phyloP scores from a whole-genome alignment of 78 protist genomes.

The Tieghemostelium lacteum region DNA sequence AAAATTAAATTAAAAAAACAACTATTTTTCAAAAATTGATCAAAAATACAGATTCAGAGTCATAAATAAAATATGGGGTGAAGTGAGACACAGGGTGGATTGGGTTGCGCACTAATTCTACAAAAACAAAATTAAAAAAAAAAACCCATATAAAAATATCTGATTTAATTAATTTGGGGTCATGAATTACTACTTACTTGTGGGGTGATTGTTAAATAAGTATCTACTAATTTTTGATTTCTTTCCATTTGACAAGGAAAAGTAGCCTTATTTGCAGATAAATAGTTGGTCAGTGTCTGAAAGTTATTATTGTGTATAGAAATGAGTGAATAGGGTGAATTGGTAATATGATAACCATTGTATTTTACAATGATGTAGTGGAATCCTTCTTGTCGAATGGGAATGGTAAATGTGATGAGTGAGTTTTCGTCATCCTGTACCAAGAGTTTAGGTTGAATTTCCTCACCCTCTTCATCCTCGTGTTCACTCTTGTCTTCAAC shows the following conservation, averaged over 20 bases:
- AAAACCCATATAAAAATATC: no score
- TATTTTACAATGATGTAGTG: constrained; percentile 2
- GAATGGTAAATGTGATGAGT: neutral
- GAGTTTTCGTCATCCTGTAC: neutral
- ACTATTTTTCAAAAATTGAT: no score
- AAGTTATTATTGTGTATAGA: constrained; percentile 31
- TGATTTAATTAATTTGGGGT: no score
- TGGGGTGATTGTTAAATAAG: constrained; percentile 8
- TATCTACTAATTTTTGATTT: constrained; percentile 27
- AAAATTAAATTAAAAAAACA: no score
- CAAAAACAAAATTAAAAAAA: no score
- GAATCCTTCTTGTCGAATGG: constrained; percentile 23
- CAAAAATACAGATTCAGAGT: no score
- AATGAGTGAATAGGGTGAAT: constrained; percentile 30
- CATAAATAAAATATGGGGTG: no score
- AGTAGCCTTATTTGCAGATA: constrained; percentile 2
- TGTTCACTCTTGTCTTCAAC: neutral
- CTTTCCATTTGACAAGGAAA: constrained; percentile 55
- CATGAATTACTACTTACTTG: constrained; percentile 10
- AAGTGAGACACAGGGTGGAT: no score
- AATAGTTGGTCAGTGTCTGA: constrained; percentile 17
- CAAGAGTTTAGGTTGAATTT: neutral
- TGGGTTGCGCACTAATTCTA: no score
- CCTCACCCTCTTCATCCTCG: neutral
- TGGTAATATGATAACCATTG: constrained; percentile 15